Base-by-base conservation (phyloP, 2,329 filamentous ascomycete genomes). In the Ophiostoma tasmaniense region DNA sequence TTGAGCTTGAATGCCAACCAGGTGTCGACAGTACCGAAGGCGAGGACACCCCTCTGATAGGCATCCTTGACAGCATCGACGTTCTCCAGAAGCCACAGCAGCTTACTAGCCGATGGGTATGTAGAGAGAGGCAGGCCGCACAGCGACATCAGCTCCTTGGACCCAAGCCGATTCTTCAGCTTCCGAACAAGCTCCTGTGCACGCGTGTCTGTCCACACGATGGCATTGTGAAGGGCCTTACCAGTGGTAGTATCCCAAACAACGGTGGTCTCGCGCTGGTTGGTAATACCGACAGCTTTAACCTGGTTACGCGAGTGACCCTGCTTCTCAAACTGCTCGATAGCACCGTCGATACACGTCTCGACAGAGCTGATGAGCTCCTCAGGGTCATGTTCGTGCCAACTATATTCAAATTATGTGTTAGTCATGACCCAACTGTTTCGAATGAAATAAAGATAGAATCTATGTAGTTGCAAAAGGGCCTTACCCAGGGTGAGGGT, bases 161-260 rank as follows among this genome's bases (percentile, higher is more conserved):
- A 88, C 61, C 87, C 89, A 6, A 87, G 81, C 69, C 85, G 84
- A 25, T 80, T 78, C 79, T 93, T 93, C 64, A 96, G 81, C 74
- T 93, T 89, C 70, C 91, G 88, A 35, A 95, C 92, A 55, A 96
- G 80, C n/a, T 77, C 73, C 68, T 85, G 84, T 68, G 91, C 93
- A 67, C 93, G 85, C 42, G 92, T 96, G 76, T 97, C 93, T 28
- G 92, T 90, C 92, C 93, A 96, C 61, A 92, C 93, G 71, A 97
- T 90, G 69, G 92, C 92, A 75, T 94, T 93, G 80, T 92, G 85
- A 28, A 97, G 81, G 5, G 92, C 87, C 77, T 95, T 85, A 72
- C 93, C 93, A 0, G 91, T 95, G 72, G 85, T 84, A 75, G 83
- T 87, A 78, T 97, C 91, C 92, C 92, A 96, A 28, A 93, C 88